Evolutionary conservation across 768 basidiomycete species (phyloP).

Genomic region (Brasilioporus rufonigricans): DNA sequence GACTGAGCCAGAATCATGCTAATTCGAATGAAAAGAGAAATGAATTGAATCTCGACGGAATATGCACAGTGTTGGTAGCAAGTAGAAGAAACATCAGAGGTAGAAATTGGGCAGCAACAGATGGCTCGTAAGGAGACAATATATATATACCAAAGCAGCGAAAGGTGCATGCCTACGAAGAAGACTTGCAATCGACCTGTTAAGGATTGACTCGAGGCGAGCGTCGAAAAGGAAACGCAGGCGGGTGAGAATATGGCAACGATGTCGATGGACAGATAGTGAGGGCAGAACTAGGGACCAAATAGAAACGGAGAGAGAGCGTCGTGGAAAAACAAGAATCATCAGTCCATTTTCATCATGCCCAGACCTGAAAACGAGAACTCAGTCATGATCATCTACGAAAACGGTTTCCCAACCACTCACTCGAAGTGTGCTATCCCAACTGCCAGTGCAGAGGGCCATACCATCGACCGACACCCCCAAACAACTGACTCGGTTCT

Average conservation of each 20-base stretch:
- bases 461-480: conserved; percentile 96
- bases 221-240: conserved; percentile 42
- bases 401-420: conserved; percentile 26
- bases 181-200: conserved; percentile 39
- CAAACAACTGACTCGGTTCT: conserved; percentile 96
- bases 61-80: conserved; percentile 48
- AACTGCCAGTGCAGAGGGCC: conserved; percentile 97
- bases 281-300: conserved; percentile 18
- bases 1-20: neutral
- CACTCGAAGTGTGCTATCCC: conserved; percentile 97
- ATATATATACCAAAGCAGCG: conserved; percentile 39
- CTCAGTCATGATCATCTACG: conserved; percentile 7
- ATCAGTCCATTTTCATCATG: conserved; percentile 46
- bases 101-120: conserved; percentile 33
- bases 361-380: conserved; percentile 66
- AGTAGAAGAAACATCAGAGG: conserved; percentile 33
- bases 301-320: conserved; percentile 24
- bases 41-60: conserved; percentile 37
- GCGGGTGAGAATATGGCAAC: conserved; percentile 55
- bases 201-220: conserved; percentile 66
- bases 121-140: conserved; percentile 33
- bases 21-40: conserved; percentile 17
- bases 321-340: conserved; percentile 26
- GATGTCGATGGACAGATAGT: conserved; percentile 46
- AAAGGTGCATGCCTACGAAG: conserved; percentile 28